Evolutionary conservation across 106 monocot species (phyloP), one percentile per base, ranked within the genome.

Genomic region (Dactylorhiza incarnata): DNA sequence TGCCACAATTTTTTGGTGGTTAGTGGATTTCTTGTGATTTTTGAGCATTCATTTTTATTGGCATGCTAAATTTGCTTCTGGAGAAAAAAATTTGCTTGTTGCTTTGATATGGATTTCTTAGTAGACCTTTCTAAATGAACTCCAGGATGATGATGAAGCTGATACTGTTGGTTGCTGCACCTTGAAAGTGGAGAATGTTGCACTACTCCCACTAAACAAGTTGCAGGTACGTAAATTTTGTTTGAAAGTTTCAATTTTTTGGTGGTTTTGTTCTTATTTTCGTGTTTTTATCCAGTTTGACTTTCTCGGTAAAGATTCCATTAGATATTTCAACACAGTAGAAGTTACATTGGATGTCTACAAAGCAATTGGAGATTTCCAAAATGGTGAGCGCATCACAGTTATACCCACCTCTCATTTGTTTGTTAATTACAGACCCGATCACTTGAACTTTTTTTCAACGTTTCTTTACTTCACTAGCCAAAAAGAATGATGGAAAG

Each of bases 101-200:
- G 29, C 29, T 29, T 65, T 65, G 29, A 26, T 65, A 29, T 16
- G 11, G 69, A n/a, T 3, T 49, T 72, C 49, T 72, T 3, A 72
- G 47, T 72, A 48, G 15, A 59, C 43, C 54, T 37, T 5, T 72
- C 58, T 44, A 59, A 23, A 17, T 49, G 69, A 11, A 37, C 53
- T 71, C 75, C 77, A 95, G 95, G 95, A 95, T 82, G 95, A 92
- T 83, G 95, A 95, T 82, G 95, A 95, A 72, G 95, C 95, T 15
- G 95, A 95, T 70, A 95, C 95, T 51, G 95, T 95, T 76, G 95
- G 95, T 81, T 95, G 95, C 73, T 95, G 95, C 62, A 95, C 95
- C 29, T 84, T 95, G 74, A 89, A 90, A 77, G 88, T 95, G 72
- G 95, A 95, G 78, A 95, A 95, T 95, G 95, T 95, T 73, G 79